These are phyloP conservation scores for Nemania sp. DNA, from an alignment of 2,329 filamentous ascomycete genomes.

Conservation along the genomic window DNA sequence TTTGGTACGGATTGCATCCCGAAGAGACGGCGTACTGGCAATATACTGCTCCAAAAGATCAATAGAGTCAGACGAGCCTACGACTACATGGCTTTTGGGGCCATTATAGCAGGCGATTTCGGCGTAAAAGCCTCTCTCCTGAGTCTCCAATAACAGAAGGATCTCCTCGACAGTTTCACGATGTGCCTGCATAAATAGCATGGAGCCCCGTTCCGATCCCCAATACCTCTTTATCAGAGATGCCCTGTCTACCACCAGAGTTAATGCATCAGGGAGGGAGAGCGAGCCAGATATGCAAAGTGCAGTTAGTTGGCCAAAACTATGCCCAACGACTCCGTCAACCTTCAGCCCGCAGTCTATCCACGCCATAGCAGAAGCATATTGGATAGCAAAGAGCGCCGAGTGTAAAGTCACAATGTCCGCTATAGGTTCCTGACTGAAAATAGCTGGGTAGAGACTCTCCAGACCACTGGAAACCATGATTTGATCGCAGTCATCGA, in stretches of 20 bases:
- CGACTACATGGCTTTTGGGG: slow-evolving; percentile 15
- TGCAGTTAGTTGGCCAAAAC: slow-evolving; percentile 48
- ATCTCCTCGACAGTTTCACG: background rate
- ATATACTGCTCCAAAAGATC: slow-evolving; percentile 4
- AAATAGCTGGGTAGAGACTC: slow-evolving; percentile 39
- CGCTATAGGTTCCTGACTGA: slow-evolving; percentile 29
- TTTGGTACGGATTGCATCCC: slow-evolving; percentile 8
- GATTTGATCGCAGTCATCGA: slow-evolving; percentile 28
- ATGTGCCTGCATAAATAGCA: slow-evolving; percentile 15
- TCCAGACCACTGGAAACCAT: slow-evolving; percentile 20
- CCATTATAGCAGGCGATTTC: slow-evolving; percentile 24
- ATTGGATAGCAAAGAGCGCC: slow-evolving; percentile 46
- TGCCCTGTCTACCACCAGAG: slow-evolving; percentile 38
- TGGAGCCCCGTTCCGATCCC: slow-evolving; percentile 17
- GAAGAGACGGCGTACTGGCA: background rate
- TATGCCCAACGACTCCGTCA: slow-evolving; percentile 44
- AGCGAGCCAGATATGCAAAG: slow-evolving; percentile 43
- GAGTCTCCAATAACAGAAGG: slow-evolving; percentile 1
- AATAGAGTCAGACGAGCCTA: slow-evolving; percentile 10
- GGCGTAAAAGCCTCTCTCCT: slow-evolving; percentile 5
- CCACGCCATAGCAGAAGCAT: slow-evolving; percentile 43
- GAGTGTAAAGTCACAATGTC: slow-evolving; percentile 43
- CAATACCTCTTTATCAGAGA: slow-evolving; percentile 26
- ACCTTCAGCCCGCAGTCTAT: slow-evolving; percentile 41
- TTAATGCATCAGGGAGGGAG: slow-evolving; percentile 39